Evolutionary conservation across 495 filamentous ascomycete species (phyloP), one percentile per base, ranked within the genome.

Genomic region (Penicillium lividum): DNA sequence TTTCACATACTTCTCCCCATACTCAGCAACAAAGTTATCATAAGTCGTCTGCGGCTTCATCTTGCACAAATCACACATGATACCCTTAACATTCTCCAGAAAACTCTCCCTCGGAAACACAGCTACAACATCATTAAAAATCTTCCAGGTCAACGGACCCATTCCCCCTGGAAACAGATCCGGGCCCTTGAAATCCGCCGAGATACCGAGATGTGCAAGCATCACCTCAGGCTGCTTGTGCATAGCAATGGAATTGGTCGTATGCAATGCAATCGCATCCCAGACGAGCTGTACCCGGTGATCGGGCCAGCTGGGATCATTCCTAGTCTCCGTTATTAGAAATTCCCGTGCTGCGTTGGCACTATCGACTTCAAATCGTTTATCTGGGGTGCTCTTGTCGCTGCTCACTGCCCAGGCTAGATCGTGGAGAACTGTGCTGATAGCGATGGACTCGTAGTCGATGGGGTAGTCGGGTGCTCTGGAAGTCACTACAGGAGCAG

Each of bases 341-440:
- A 81, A 85, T 0, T 70, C 71, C 0, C 75, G 64, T 4, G 81
- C 79, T 1, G 70, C 73, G 57, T 80, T 74, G 7, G 81, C 82
- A 42, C 81, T 71, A 54, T 85, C 81, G 30, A 86, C 81, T 59
- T 85, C 81, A 67, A 85, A 85, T 5, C 82, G 71, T 53, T 78
- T 80, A 62, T 82, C 78, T 8, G 55, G 48, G 15, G 67, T 70
- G 9, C 80, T 55, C 30, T 82, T 29, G 5, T 59, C 61, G 5
- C 61, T 59, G 0, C 62, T 73, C 5, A 51, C 52, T 46, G 68
- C 73, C 80, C 79, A 83, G 29, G 79, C 83, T 2, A 86, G 64
- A 54, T 87, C 83, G 64, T 87, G 83, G 16, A 64, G 61, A 11
- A 64, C 54, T 5, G 71, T 56, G 18, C 45, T 50, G 3, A 86